These are phyloP conservation scores for Cladophialophora carrionii DNA, from an alignment of 2,329 filamentous ascomycete genomes.

Conservation along the genomic window DNA sequence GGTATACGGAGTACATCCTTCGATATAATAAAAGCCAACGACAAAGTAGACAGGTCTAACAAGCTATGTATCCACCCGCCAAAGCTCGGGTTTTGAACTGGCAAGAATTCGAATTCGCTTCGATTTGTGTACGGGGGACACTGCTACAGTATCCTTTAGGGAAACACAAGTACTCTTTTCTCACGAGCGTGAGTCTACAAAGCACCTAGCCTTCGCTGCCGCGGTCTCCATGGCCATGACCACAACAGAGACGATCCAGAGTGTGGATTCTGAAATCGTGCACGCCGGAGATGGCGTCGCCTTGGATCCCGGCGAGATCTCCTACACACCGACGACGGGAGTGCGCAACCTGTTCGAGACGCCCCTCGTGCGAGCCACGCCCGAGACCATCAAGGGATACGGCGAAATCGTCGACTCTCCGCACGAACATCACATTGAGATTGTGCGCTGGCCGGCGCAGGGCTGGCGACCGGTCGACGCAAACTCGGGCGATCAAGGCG, in stretches of 20 bases:
- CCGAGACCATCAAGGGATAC: conserved; percentile 25
- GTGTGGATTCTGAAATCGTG: background rate
- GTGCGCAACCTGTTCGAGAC: conserved; percentile 22
- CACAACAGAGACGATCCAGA: background rate
- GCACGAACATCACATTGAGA: conserved; percentile 23
- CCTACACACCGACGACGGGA: conserved; percentile 23
- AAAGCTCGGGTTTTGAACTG: too few species aligned
- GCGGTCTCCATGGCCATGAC: conserved; percentile 1
- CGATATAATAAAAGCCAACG: too few species aligned
- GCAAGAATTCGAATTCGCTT: too few species aligned
- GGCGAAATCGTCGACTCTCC: conserved; percentile 24
- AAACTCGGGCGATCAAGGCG: conserved; percentile 27
- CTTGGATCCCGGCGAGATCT: conserved; percentile 23
- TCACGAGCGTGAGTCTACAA: background rate
- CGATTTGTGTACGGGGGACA: too few species aligned
- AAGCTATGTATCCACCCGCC: too few species aligned
- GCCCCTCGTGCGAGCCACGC: conserved; percentile 17
- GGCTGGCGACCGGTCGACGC: conserved; percentile 24
- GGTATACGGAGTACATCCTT: too few species aligned
- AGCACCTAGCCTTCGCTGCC: background rate
- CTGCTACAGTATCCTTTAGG: too few species aligned
- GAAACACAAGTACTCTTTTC: too few species aligned
- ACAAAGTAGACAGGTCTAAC: too few species aligned
- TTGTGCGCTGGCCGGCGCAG: conserved; percentile 25
- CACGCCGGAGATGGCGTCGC: background rate